Conservation (phyloP, 2,329 filamentous ascomycete genomes). For the Capronia americana region DNA sequence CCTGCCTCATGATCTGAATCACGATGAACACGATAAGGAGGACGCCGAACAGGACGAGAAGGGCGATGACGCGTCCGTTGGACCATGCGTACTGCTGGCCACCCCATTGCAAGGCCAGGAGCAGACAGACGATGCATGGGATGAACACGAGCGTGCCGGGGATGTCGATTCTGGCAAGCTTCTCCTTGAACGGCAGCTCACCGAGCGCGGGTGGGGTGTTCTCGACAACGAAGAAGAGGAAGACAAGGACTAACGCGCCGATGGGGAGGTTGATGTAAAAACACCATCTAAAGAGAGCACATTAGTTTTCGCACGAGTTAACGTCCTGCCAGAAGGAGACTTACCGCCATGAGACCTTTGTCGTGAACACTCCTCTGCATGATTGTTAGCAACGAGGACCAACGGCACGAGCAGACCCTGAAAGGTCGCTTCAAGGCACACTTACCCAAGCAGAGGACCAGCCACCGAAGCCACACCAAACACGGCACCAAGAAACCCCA, state of each 20-base stretch:
- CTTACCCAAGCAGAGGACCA: constrained; percentile 49
- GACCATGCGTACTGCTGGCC: constrained; percentile 53
- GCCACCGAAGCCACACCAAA: constrained; percentile 47
- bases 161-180: constrained; percentile 41
- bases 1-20: constrained; percentile 54
- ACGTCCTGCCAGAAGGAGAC: not conserved
- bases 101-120: constrained; percentile 53
- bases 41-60: constrained; percentile 55
- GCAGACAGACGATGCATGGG: constrained; percentile 44
- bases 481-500: constrained; percentile 37
- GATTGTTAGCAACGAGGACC: not conserved
- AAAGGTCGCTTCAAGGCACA: not conserved
- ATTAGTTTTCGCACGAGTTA: not conserved
- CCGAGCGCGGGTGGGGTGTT: constrained; percentile 36
- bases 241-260: constrained; percentile 46
- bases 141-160: constrained; percentile 47
- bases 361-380: constrained; percentile 49
- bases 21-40: constrained; percentile 54
- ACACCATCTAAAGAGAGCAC: constrained; percentile 27
- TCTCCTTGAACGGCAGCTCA: constrained; percentile 34
- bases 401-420: not conserved
- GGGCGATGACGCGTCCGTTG: constrained; percentile 52
- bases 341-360: constrained; percentile 42
- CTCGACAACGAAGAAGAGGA: constrained; percentile 32
- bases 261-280: constrained; percentile 41